A percentile compares a stretch with the other conserved stretches of the same genome.
Evolutionary conservation across 768 basidiomycete species (phyloP).

Genomic region (Hypholoma fasciculare): DNA sequence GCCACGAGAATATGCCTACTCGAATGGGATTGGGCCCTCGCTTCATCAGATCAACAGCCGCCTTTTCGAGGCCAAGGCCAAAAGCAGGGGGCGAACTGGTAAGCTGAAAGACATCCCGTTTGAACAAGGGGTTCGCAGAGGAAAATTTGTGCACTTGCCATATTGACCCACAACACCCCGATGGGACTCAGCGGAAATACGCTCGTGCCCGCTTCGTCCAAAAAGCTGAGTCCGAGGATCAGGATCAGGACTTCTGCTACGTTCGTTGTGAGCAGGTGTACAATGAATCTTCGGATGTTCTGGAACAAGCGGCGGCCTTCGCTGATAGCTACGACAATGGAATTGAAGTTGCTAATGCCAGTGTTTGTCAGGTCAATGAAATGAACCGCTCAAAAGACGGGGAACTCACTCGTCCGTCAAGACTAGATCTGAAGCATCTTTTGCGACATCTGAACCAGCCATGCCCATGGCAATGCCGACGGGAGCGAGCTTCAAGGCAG

Average conservation of each 20-base stretch:
- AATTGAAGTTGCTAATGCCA: constrained; percentile 48
- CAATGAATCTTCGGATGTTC: constrained; percentile 57
- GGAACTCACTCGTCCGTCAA: constrained; percentile 50
- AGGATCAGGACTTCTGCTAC: constrained; percentile 55
- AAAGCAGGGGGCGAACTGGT: constrained; percentile 54
- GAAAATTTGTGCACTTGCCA: constrained; percentile 28
- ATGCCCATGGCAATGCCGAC: constrained; percentile 62
- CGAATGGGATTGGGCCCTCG: constrained; percentile 40
- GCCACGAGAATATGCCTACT: constrained; percentile 38
- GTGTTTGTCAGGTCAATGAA: neutral
- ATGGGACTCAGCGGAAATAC: constrained; percentile 61
- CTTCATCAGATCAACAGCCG: constrained; percentile 51
- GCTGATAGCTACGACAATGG: constrained; percentile 56
- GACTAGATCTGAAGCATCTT: constrained; percentile 55
- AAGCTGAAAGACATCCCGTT: constrained; percentile 17
- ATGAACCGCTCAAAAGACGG: neutral
- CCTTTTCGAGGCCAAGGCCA: constrained; percentile 53
- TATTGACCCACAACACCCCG: constrained; percentile 53
- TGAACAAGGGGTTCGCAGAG: neutral
- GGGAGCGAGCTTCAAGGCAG: constrained; percentile 53
- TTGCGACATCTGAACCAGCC: constrained; percentile 56
- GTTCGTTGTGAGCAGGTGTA: constrained; percentile 54
- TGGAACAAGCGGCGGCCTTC: constrained; percentile 59
- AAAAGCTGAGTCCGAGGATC: constrained; percentile 57
- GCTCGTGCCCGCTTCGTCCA: constrained; percentile 43